phyloP scores from a whole-genome alignment of 2,329 filamentous ascomycete species.

The Fusarium aywerte region DNA sequence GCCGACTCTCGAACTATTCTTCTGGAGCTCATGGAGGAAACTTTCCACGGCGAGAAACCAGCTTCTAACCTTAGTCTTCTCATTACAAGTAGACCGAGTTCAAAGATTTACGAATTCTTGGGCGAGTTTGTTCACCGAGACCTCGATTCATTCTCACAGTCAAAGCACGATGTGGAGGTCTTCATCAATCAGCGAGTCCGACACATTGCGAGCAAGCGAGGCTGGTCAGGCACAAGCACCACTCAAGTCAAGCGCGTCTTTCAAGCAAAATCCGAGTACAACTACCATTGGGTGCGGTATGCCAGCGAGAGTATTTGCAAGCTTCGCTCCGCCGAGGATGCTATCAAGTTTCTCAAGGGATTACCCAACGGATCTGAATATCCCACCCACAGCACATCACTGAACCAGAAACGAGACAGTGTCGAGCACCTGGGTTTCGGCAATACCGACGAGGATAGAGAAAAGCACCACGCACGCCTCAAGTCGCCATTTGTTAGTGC shows the following conservation, averaged over 20 bases:
- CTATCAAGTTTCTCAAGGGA: conserved; percentile 27
- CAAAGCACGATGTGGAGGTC: conserved; percentile 28
- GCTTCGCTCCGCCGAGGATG: conserved; percentile 37
- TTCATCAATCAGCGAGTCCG: conserved; percentile 37
- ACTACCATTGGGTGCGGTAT: conserved; percentile 43
- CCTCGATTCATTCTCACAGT: conserved; percentile 35
- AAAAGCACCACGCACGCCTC: conserved; percentile 27
- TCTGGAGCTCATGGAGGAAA: conserved; percentile 26
- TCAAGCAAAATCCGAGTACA: conserved; percentile 36
- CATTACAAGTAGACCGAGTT: conserved; percentile 16
- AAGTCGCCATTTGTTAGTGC: conserved; percentile 25
- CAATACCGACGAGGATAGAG: conserved; percentile 25
- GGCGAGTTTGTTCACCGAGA: conserved; percentile 36
- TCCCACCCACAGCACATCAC: background rate
- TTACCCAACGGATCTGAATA: conserved; percentile 35
- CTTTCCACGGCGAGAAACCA: conserved; percentile 17
- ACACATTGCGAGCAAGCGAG: conserved; percentile 25
- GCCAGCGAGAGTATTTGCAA: conserved; percentile 37
- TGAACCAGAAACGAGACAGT: conserved; percentile 7
- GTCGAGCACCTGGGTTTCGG: conserved; percentile 20
- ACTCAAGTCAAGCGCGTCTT: conserved; percentile 32
- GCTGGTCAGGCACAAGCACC: conserved; percentile 30
- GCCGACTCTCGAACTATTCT: conserved; percentile 14
- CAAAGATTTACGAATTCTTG: conserved; percentile 25
- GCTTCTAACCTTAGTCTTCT: conserved; percentile 18